Evolutionary conservation across 768 basidiomycete genomes (phyloP).

Genomic region (Phaeotremella skinneri): DNA sequence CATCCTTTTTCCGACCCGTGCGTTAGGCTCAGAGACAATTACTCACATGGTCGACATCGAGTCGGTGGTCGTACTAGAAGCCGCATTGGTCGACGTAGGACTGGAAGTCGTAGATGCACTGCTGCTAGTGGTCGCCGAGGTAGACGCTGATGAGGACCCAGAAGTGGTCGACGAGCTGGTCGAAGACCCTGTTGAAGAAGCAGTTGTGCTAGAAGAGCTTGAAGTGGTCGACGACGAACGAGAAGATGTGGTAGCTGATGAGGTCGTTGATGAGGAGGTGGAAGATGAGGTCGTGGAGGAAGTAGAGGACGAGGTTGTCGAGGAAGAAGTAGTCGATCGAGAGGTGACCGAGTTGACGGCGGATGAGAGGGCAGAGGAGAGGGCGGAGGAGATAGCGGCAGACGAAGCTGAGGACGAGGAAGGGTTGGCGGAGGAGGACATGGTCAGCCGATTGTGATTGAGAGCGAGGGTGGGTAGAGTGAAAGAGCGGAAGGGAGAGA

Average conservation of each 20-base stretch:
- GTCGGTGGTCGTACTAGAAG: constrained; percentile 7
- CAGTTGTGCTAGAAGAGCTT: background rate
- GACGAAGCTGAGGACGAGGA: constrained; percentile 13
- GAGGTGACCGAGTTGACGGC: constrained; percentile 1
- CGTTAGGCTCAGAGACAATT: background rate
- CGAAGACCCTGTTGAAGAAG: background rate
- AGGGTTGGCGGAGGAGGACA: constrained; percentile 12
- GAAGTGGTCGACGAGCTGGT: background rate
- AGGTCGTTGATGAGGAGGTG: constrained; percentile 8
- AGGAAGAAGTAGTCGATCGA: constrained; percentile 11
- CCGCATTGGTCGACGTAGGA: constrained; percentile 7
- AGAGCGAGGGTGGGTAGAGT: background rate
- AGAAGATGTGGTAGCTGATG: constrained; percentile 12
- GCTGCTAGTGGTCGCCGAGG: constrained; percentile 15
- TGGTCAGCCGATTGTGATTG: constrained; percentile 6
- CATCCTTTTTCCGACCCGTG: background rate
- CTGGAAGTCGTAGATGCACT: constrained; percentile 9
- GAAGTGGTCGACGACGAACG: too few relatives aligned
- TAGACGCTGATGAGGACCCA: constrained; percentile 9
- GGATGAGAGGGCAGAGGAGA: constrained; percentile 7
- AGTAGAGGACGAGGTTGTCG: background rate
- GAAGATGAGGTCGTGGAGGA: constrained; percentile 12
- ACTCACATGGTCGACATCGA: constrained; percentile 22
- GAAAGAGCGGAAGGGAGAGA: constrained; percentile 10
- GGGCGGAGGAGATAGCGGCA: constrained; percentile 13